Percentiles rank a stretch among this genome's conserved stretches.
These are phyloP conservation scores for Warburgia ugandensis DNA, from an alignment of 164 flowering plant genomes.

Conservation along the genomic window DNA sequence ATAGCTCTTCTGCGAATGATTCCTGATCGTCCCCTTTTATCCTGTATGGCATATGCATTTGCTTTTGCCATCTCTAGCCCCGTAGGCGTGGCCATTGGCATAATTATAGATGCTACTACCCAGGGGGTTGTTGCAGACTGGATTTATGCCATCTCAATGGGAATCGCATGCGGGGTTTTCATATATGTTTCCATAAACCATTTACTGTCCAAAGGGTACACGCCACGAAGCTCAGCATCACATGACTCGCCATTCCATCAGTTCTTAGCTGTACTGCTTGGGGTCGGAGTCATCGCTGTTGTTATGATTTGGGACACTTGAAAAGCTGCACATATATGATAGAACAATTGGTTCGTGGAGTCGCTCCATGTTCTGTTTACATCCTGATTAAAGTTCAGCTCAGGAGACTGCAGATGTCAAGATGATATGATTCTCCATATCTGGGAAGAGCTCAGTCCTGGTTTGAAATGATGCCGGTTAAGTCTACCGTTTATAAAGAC, in stretches of 20 bases:
- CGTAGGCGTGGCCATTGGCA: constrained; percentile 68
- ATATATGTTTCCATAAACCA: constrained; percentile 65
- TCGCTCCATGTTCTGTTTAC: too few relatives aligned
- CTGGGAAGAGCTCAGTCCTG: too few relatives aligned
- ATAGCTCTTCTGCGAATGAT: constrained; percentile 65
- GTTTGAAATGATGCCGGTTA: too few relatives aligned
- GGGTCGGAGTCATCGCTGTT: constrained; percentile 57
- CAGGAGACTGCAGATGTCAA: too few relatives aligned
- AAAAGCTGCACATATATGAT: too few relatives aligned
- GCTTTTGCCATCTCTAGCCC: constrained; percentile 76
- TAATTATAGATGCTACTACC: constrained; percentile 60
- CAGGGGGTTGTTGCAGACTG: constrained; percentile 65
- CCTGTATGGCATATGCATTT: constrained; percentile 49
- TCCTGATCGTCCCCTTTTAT: constrained; percentile 54
- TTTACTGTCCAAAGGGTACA: constrained; percentile 47
- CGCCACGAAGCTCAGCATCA: constrained; percentile 18
- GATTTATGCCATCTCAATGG: constrained; percentile 77
- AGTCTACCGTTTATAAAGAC: too few relatives aligned
- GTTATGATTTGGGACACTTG: constrained; percentile 74
- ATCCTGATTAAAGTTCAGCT: too few relatives aligned
- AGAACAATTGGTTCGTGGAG: too few relatives aligned
- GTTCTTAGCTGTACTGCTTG: constrained; percentile 48
- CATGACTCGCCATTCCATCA: constrained; percentile 32
- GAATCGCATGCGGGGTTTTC: constrained; percentile 65
- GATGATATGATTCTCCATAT: too few relatives aligned